A percentile compares a stretch with the other conserved stretches of the same genome.
Evolutionary conservation across 148 eudicot genomes (phyloP).

Genomic region (Rheum nobile): DNA sequence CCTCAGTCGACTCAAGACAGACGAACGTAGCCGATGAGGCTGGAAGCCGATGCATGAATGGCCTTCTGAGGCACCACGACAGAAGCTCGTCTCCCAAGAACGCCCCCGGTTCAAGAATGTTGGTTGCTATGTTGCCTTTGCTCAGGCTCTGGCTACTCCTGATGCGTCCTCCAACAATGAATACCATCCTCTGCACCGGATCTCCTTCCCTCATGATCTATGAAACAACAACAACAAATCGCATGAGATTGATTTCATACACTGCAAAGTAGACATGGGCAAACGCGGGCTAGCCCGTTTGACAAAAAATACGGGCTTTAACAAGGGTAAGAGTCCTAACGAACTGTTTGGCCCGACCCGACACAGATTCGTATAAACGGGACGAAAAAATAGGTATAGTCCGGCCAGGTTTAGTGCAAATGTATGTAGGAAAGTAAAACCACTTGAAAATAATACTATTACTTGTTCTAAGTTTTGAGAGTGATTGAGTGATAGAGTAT

Average conservation of each 20-base stretch:
- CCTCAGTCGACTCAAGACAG: conserved; percentile 18
- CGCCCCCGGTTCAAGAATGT: conserved; percentile 21
- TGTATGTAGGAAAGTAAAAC: too few relatives aligned
- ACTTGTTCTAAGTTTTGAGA: too few relatives aligned
- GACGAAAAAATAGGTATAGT: too few relatives aligned
- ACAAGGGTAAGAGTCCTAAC: too few relatives aligned
- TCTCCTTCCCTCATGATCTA: conserved; percentile 39
- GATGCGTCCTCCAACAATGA: conserved; percentile 23
- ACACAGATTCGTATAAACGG: too few relatives aligned
- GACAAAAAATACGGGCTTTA: too few relatives aligned
- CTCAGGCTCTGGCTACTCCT: conserved; percentile 23
- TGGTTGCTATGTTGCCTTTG: conserved; percentile 17
- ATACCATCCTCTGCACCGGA: conserved; percentile 29
- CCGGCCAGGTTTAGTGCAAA: too few relatives aligned
- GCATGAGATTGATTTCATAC: not conserved
- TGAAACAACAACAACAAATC: not conserved
- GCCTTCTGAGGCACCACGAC: conserved; percentile 32
- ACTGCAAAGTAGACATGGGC: too few relatives aligned
- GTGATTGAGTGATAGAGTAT: not conserved
- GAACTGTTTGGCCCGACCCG: too few relatives aligned
- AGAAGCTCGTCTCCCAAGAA: conserved; percentile 28
- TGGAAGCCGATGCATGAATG: conserved; percentile 22
- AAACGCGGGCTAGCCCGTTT: too few relatives aligned
- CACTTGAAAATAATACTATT: too few relatives aligned
- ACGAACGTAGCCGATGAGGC: conserved; percentile 24